Evolutionary conservation across 2,329 filamentous ascomycete genomes (phyloP).

Genomic region (Ceratocystis alfenasii): DNA sequence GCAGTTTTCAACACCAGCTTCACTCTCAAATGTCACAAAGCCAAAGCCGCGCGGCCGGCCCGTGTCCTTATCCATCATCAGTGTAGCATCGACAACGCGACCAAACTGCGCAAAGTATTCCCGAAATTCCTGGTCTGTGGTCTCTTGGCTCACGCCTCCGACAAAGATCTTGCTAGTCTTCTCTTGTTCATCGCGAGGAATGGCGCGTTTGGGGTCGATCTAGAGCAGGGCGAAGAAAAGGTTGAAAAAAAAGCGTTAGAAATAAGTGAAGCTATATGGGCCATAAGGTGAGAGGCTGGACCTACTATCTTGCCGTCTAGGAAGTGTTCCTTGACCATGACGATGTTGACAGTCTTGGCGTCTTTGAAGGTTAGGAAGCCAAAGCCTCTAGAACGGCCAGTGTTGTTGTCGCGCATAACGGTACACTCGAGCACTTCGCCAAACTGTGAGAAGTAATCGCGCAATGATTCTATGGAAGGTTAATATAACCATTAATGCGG

Average conservation of each 20-base stretch:
- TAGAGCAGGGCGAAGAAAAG: constrained; percentile 30
- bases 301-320: constrained; percentile 96
- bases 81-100: constrained; percentile 86
- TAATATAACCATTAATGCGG: neutral
- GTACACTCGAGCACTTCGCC: constrained; percentile 96
- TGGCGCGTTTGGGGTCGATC: constrained; percentile 97
- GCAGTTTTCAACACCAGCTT: constrained; percentile 85
- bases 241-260: too few relatives aligned
- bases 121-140: constrained; percentile 89
- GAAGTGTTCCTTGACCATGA: constrained; percentile 99
- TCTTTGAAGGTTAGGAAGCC: constrained; percentile 97
- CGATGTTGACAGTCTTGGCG: constrained; percentile 93
- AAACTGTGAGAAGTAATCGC: constrained; percentile 95
- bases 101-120: constrained; percentile 96
- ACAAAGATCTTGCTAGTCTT: constrained; percentile 99
- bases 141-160: constrained; percentile 92
- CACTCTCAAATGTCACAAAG: constrained; percentile 95
- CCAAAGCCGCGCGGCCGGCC: constrained; percentile 93
- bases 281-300: constrained; percentile 21
- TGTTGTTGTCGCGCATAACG: constrained; percentile 95
- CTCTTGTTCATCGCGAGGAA: constrained; percentile 94
- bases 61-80: constrained; percentile 99
- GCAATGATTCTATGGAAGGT: constrained; percentile 63
- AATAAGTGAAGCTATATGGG: too few relatives aligned
- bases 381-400: constrained; percentile 86